A percentile compares a stretch with the other conserved stretches of the same genome.
These are phyloP conservation scores for Microthyrium microscopicum DNA, from an alignment of 2,329 filamentous ascomycete species.

Conservation along the genomic window DNA sequence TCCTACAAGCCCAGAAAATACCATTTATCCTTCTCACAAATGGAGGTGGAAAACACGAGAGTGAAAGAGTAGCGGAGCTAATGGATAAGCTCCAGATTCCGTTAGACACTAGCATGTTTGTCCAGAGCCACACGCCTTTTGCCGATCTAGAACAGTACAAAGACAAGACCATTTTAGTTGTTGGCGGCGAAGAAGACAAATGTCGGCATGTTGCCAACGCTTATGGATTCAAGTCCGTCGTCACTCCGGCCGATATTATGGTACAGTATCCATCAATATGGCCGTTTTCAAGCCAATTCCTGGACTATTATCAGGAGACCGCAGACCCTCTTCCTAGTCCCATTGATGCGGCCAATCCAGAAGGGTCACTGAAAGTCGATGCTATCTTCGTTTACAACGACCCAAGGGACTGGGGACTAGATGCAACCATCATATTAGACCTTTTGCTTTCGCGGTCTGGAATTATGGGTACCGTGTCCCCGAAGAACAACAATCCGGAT, in stretches of 20 bases:
- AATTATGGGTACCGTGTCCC: conserved; percentile 62
- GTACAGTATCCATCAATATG: conserved; percentile 57
- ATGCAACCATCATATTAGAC: conserved; percentile 72
- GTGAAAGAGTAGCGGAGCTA: conserved; percentile 53
- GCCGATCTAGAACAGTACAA: conserved; percentile 48
- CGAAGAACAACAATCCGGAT: conserved; percentile 47
- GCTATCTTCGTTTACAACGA: conserved; percentile 92
- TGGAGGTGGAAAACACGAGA: conserved; percentile 74
- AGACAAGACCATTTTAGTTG: conserved; percentile 33
- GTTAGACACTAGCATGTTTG: conserved; percentile 52
- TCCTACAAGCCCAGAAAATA: conserved; percentile 57
- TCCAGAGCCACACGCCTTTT: conserved; percentile 88
- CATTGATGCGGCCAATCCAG: conserved; percentile 29
- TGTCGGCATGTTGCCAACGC: conserved; percentile 58
- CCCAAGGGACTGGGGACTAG: conserved; percentile 87
- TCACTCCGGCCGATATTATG: conserved; percentile 75
- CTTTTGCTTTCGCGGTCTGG: conserved; percentile 65
- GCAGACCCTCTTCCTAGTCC: conserved; percentile 40
- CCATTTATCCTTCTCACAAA: conserved; percentile 95
- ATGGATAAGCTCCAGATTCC: conserved; percentile 46
- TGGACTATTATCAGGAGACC: conserved; percentile 41
- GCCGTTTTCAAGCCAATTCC: conserved; percentile 60
- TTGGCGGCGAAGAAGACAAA: conserved; percentile 31
- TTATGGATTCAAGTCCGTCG: conserved; percentile 64
- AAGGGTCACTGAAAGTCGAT: conserved; percentile 56